phyloP scores from a whole-genome alignment of 139 green algal species.

The Helicosporidium sp. region DNA sequence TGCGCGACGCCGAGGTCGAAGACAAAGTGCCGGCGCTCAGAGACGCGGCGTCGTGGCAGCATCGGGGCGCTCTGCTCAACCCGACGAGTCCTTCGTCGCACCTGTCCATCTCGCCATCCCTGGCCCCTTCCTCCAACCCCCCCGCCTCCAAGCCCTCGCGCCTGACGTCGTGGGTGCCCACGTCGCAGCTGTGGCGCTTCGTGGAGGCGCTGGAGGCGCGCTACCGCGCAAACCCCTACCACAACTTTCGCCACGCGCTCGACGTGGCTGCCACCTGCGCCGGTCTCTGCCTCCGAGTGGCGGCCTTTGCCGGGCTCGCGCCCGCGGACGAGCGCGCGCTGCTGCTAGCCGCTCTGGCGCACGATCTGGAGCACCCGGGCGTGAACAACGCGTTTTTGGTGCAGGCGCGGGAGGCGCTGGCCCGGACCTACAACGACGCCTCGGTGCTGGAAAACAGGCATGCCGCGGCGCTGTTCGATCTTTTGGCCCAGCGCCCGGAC shows the following conservation, averaged over 20 bases:
- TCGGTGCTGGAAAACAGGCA: constrained; percentile 39
- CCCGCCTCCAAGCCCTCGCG: too few relatives aligned
- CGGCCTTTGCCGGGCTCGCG: too few relatives aligned
- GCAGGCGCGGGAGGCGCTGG: constrained; percentile 17
- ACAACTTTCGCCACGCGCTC: constrained; percentile 41
- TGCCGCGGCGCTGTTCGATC: constrained; percentile 22
- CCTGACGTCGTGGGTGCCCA: too few relatives aligned
- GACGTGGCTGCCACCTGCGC: constrained; percentile 38
- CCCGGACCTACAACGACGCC: constrained; percentile 42
- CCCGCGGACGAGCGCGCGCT: constrained; percentile 28
- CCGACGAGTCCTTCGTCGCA: too few relatives aligned
- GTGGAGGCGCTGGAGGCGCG: constrained; percentile 8
- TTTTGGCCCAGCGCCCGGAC: constrained; percentile 13
- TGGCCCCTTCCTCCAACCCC: too few relatives aligned
- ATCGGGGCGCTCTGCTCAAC: too few relatives aligned
- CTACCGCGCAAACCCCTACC: constrained; percentile 31
- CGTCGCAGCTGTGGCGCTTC: constrained; percentile 29
- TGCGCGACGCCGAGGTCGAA: too few relatives aligned
- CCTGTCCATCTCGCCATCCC: too few relatives aligned
- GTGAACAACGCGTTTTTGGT: constrained; percentile 47
- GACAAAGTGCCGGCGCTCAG: too few relatives aligned
- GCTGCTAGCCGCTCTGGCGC: constrained; percentile 34
- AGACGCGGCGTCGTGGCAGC: too few relatives aligned
- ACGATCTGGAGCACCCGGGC: constrained; percentile 49
- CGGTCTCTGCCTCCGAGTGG: too few relatives aligned